Conservation (phyloP, 129 eudicot genomes). For the Calendula officinalis region DNA sequence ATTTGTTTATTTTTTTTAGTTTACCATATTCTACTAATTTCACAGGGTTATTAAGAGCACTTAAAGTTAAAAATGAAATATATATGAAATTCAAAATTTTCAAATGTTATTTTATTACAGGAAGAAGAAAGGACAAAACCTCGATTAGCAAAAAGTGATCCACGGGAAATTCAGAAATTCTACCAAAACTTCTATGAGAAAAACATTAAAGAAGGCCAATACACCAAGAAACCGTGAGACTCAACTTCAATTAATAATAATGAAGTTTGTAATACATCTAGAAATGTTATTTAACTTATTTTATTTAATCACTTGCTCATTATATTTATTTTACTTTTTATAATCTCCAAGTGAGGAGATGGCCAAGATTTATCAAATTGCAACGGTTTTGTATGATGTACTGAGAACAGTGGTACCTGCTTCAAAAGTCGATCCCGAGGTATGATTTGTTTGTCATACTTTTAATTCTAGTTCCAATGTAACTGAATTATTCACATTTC, state of each 20-base stretch:
- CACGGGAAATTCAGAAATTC: slow-evolving; percentile 80
- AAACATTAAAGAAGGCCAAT: slow-evolving; percentile 81
- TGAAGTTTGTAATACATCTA: slow-evolving; percentile 10
- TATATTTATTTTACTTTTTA: slow-evolving; percentile 23
- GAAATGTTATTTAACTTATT: slow-evolving; percentile 6
- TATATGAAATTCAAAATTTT: slow-evolving; percentile 13
- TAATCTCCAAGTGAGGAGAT: slow-evolving; percentile 72
- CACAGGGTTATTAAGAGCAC: neutral
- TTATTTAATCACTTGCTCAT: slow-evolving; percentile 16
- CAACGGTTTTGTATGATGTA: slow-evolving; percentile 91
- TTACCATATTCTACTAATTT: slow-evolving; percentile 6
- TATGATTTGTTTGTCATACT: slow-evolving; percentile 28
- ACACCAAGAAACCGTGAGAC: slow-evolving; percentile 91
- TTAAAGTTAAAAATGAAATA: slow-evolving; percentile 16
- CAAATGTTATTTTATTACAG: slow-evolving; percentile 41
- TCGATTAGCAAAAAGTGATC: slow-evolving; percentile 56
- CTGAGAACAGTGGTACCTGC: slow-evolving; percentile 75
- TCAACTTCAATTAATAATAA: slow-evolving; percentile 20
- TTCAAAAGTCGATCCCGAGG: slow-evolving; percentile 64
- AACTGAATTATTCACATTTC: neutral
- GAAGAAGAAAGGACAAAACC: slow-evolving; percentile 69
- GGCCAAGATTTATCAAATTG: slow-evolving; percentile 95
- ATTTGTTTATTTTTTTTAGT: neutral
- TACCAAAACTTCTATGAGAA: slow-evolving; percentile 75
- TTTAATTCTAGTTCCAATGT: slow-evolving; percentile 16